These are phyloP conservation scores for Calonectria crousiana DNA, from an alignment of 2,329 filamentous ascomycete species.

Conservation along the genomic window DNA sequence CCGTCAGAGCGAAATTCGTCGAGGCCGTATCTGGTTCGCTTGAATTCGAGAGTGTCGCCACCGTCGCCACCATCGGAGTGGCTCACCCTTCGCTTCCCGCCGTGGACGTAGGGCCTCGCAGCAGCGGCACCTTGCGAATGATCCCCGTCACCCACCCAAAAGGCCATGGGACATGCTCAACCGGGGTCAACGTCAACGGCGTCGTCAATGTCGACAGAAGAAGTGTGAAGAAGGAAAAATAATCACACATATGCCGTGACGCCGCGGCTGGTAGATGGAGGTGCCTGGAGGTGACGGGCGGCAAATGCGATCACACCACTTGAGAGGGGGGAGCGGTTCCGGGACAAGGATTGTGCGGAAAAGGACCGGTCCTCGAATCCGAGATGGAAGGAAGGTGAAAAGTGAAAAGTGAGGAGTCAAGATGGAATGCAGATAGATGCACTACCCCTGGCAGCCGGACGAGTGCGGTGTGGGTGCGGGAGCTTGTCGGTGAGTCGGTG, in stretches of 20 bases:
- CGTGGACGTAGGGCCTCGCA: slow-evolving; percentile 46
- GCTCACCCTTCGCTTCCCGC: slow-evolving; percentile 55
- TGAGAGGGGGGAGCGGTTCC: background rate
- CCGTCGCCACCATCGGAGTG: slow-evolving; percentile 49
- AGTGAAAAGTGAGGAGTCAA: background rate
- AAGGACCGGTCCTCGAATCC: background rate
- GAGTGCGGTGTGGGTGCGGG: slow-evolving; percentile 24
- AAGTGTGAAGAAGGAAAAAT: slow-evolving; percentile 9
- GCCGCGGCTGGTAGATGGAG: slow-evolving; percentile 7
- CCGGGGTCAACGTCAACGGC: slow-evolving; percentile 31
- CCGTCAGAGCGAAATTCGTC: slow-evolving; percentile 10
- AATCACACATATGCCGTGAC: slow-evolving; percentile 24
- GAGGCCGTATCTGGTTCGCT: slow-evolving; percentile 37
- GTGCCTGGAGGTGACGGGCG: background rate
- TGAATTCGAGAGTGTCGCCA: slow-evolving; percentile 37
- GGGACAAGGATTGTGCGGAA: background rate
- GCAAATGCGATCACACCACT: slow-evolving; percentile 26
- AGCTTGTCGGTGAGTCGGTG: slow-evolving; percentile 24
- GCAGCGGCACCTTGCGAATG: slow-evolving; percentile 43
- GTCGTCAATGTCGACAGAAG: slow-evolving; percentile 22
- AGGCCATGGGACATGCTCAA: slow-evolving; percentile 55
- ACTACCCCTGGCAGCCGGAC: slow-evolving; percentile 12
- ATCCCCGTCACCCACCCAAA: slow-evolving; percentile 53
- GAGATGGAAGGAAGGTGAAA: background rate
- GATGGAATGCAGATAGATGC: slow-evolving; percentile 1